Base-by-base conservation (phyloP, 2,329 filamentous ascomycete genomes). In the Emericellopsis cladophorae region DNA sequence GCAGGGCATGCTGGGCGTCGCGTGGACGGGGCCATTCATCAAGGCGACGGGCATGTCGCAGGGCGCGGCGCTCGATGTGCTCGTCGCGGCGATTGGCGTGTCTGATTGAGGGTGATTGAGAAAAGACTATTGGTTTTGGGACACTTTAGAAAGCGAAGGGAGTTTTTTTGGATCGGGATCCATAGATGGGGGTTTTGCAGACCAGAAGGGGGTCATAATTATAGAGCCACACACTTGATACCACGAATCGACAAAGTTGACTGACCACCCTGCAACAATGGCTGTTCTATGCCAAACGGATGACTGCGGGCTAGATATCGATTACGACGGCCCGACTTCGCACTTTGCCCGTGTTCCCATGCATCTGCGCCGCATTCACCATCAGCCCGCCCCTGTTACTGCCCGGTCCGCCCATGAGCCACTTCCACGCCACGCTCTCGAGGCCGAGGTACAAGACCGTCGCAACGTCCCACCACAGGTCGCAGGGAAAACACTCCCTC, bases 21-120 rank as follows among this genome's bases (percentile, higher is more conserved):
- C 73, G n/a, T 86, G 81, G 81, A 65, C 69, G 1, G 81, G 79
- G 0, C 79, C 80, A 0, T 72, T 72, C 32, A 51, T 59, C 4
- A 53, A 54, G 1, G 64, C 67, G 32, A 70, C 66, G 2, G 75
- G 78, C 2, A 67, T 70, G 37, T 75, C 76, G 18, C 81, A 85
- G 36, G 75, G 72, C 51, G 76, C 74, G 15, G 81, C 76, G 1
- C 58, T 85, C 57, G 81, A 35, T 14, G 32, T 35, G n/a, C n/a
- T 35, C 18, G 32, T 35, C 3, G 32, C 32, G 9, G 32, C 32
- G 32, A 35, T 35, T 35, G 32, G n/a, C n/a, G 32, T 15, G 9
- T 35, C 32, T 12, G 22, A 23, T 14, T 41, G 39, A 23, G 21
- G 32, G 12, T 15, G 24, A 23, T 39, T 24, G 24, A 39, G 14